These are phyloP conservation scores for Musa itinerans DNA, from an alignment of 176 grass and related monocot genomes.

Conservation along the genomic window DNA sequence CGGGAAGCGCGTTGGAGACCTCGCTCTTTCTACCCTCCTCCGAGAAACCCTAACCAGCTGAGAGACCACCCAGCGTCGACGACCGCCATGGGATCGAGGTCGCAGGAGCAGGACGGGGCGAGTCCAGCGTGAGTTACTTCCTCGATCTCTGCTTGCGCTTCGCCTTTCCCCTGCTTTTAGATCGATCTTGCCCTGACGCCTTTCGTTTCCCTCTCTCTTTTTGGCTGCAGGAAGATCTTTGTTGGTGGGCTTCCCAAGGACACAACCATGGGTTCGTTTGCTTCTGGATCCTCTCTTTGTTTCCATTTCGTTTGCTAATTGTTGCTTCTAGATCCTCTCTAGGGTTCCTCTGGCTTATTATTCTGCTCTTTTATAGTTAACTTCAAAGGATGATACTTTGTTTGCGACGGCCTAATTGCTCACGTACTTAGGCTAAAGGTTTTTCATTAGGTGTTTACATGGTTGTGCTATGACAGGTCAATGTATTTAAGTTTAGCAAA, in stretches of 20 bases:
- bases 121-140: slow-evolving; percentile 37
- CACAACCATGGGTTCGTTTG: slow-evolving; percentile 40
- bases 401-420: too few relatives aligned
- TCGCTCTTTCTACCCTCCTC: not conserved
- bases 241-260: slow-evolving; percentile 74
- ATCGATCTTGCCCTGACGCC: not conserved
- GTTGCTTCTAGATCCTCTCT: too few relatives aligned
- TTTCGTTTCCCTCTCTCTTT: slow-evolving; percentile 6
- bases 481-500: too few relatives aligned
- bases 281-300: not conserved
- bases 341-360: too few relatives aligned
- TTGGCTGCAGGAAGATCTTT: slow-evolving; percentile 73
- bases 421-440: too few relatives aligned
- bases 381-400: too few relatives aligned
- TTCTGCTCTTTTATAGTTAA: too few relatives aligned
- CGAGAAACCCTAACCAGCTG: not conserved
- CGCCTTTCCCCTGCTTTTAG: slow-evolving; percentile 2
- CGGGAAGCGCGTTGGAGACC: too few relatives aligned
- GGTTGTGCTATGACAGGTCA: too few relatives aligned
- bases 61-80: not conserved
- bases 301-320: not conserved
- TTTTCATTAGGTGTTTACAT: too few relatives aligned
- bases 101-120: slow-evolving; percentile 36
- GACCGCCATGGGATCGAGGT: slow-evolving; percentile 23
- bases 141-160: not conserved